Evolutionary conservation across 2,329 filamentous ascomycete species (phyloP).

Genomic region (Exophiala sp.): DNA sequence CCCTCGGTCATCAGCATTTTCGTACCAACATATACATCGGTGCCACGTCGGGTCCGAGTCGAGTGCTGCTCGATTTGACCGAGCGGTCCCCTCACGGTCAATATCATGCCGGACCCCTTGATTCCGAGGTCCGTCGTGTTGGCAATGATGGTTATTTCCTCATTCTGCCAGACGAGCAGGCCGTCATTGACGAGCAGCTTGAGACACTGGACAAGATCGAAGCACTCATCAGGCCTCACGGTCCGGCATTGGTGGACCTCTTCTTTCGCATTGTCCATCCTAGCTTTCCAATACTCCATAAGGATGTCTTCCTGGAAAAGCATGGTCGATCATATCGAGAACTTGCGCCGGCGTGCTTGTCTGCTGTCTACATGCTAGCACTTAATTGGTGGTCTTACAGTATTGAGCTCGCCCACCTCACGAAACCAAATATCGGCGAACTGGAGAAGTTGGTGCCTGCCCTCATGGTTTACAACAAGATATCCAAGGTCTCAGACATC

Average conservation of each 20-base stretch:
- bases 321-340: slow-evolving; percentile 69
- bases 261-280: slow-evolving; percentile 81
- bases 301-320: slow-evolving; percentile 73
- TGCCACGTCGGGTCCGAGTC: slow-evolving; percentile 35
- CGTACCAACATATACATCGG: slow-evolving; percentile 5
- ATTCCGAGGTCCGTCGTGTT: slow-evolving; percentile 4
- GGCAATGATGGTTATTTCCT: slow-evolving; percentile 6
- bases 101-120: slow-evolving; percentile 1
- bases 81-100: neutral
- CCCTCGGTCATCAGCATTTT: slow-evolving; percentile 4
- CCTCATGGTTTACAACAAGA: slow-evolving; percentile 24
- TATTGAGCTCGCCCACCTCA: slow-evolving; percentile 24
- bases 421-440: slow-evolving; percentile 28
- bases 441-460: slow-evolving; percentile 25
- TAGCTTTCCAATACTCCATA: slow-evolving; percentile 77
- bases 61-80: neutral
- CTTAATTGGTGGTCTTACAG: slow-evolving; percentile 81
- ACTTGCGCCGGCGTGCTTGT: slow-evolving; percentile 74
- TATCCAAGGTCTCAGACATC: slow-evolving; percentile 57
- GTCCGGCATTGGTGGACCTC: slow-evolving; percentile 70
- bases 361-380: slow-evolving; percentile 77
- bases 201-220: slow-evolving; percentile 51
- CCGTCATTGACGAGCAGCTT: slow-evolving; percentile 10
- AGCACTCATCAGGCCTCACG: slow-evolving; percentile 69
- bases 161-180: slow-evolving; percentile 1